Evolutionary conservation across 2,329 filamentous ascomycete species (phyloP).

Genomic region (Aspergillus luchuensis): DNA sequence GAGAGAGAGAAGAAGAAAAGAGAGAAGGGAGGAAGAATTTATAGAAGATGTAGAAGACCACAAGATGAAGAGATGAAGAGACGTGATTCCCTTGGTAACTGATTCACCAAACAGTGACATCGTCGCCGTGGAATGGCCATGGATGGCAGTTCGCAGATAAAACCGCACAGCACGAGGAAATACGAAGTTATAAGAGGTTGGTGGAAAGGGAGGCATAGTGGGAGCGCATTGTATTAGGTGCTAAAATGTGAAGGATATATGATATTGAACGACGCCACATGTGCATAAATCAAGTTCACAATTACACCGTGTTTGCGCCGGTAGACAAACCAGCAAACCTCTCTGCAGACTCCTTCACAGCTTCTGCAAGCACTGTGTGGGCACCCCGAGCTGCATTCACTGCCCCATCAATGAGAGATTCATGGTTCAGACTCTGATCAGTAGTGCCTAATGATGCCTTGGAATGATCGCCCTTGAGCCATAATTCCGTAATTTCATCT

Average conservation of each 20-base stretch:
- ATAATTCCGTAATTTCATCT: slow-evolving; percentile 92
- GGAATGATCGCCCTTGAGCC: slow-evolving; percentile 76
- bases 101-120: neutral
- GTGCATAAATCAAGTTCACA: neutral
- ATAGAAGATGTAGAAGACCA: neutral
- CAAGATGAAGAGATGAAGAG: neutral
- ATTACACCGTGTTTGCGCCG: neutral
- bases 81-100: neutral
- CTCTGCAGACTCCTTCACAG: slow-evolving; percentile 60
- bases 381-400: slow-evolving; percentile 63
- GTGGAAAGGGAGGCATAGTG: neutral
- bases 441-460: slow-evolving; percentile 30
- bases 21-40: neutral
- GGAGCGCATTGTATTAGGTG: slow-evolving; percentile 2
- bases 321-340: slow-evolving; percentile 32
- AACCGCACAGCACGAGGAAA: neutral
- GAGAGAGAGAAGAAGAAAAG: neutral
- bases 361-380: slow-evolving; percentile 62
- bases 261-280: neutral
- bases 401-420: slow-evolving; percentile 63
- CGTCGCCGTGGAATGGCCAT: neutral
- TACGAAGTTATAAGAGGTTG: neutral
- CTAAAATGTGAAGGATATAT: slow-evolving; percentile 9
- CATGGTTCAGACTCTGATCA: slow-evolving; percentile 46
- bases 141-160: neutral